Conservation (phyloP, 2,329 filamentous ascomycete genomes). For the Pseudogymnoascus destructans region DNA sequence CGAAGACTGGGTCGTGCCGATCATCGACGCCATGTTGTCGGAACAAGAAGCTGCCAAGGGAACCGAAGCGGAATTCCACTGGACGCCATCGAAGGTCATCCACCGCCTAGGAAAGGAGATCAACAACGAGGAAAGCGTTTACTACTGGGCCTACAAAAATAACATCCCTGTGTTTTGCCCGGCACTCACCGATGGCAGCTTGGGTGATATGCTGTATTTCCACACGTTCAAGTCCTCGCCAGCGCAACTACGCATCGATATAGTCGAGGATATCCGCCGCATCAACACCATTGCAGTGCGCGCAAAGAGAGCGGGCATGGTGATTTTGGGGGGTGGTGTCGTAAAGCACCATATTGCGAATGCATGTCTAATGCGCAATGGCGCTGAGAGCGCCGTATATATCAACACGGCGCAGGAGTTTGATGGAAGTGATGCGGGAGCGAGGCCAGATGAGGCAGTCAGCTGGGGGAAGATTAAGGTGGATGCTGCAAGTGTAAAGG, state of each 20-base stretch:
- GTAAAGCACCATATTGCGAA: conserved; percentile 98
- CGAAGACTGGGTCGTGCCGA: conserved; percentile 94
- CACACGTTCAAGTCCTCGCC: conserved; percentile 89
- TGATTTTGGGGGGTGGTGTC: conserved; percentile 87
- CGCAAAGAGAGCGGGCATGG: conserved; percentile 83
- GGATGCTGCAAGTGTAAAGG: conserved; percentile 80
- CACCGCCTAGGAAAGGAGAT: conserved; percentile 85
- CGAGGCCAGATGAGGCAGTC: conserved; percentile 87
- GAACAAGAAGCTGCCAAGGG: conserved; percentile 76
- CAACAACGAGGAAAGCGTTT: conserved; percentile 79
- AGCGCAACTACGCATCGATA: conserved; percentile 68
- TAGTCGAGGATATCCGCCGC: conserved; percentile 82
- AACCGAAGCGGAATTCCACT: conserved; percentile 59
- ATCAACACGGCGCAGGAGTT: conserved; percentile 97
- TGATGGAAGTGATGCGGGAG: conserved; percentile 91
- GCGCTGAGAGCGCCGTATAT: conserved; percentile 91
- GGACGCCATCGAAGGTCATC: conserved; percentile 92
- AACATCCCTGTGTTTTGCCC: conserved; percentile 95
- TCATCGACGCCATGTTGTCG: conserved; percentile 84
- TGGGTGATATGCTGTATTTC: conserved; percentile 98
- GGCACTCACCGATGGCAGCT: conserved; percentile 82
- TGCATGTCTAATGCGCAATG: conserved; percentile 93
- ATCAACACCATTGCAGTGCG: conserved; percentile 87
- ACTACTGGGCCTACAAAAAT: conserved; percentile 97
- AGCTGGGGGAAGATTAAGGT: conserved; percentile 98